Evolutionary conservation across 139 green algal genomes (phyloP), one percentile per base, ranked within the genome.

Genomic region (Volvox africanus): DNA sequence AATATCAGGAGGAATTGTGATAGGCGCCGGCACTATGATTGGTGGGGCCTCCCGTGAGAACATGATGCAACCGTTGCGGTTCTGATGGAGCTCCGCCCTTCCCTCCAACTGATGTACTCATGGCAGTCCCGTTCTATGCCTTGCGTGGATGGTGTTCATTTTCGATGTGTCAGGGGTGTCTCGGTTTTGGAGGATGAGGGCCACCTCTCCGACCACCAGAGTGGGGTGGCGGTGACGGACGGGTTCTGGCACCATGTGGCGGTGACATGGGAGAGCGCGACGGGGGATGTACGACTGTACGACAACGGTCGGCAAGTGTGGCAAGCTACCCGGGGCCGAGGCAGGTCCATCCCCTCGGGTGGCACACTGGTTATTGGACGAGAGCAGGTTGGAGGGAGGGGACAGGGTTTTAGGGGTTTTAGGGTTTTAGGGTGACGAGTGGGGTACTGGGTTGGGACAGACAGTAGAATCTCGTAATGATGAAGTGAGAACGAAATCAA

Each of bases 151-250:
- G n/a, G n/a, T n/a, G n/a, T n/a, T n/a, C 44, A 5, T 55, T 55
- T 55, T 9, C 44, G 5, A 5, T 55, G 5, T 9, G 44, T 55
- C 93, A 96, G 95, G 94, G 94, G 94, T 21, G 90, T 99, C 21
- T 91, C 91, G 62, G 95, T 99, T n/a, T 97, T 99, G 95, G 97
- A 99, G 92, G 96, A 99, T 68, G 97, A 99, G 93, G 97, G 97
- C 35, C 92, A 30, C 0, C 20, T 94, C 21, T 88, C 73, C 18
- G 97, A 99, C 91, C 97, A 98, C 91, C 88, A 94, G 82, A 94
- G 93, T 2, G 97, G 97, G 37, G 92, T 98, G 1, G 80, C 91
- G 1, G 94, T 95, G 19, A 98, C 97, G 0, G 96, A 98, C 78
- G 97, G 97, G 22, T 91, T 91, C 71, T 99, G 97, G 97, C 97